phyloP scores from a whole-genome alignment of 2,329 filamentous ascomycete species.

The Trichophyton mentagrophytes region DNA sequence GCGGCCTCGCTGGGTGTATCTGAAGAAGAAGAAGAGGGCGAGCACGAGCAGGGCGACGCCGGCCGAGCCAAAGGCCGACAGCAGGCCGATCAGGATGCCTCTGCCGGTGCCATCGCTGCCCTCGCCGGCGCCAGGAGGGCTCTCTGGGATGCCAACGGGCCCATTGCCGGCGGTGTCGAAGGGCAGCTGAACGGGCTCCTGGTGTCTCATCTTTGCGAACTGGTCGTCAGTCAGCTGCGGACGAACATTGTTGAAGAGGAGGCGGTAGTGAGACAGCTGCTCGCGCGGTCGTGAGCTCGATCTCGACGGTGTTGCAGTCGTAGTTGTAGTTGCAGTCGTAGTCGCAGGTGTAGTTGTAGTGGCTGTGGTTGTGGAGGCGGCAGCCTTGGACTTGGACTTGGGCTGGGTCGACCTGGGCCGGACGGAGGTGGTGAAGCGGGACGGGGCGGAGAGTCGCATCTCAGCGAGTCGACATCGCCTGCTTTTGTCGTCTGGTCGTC shows the following conservation, averaged over 20 bases:
- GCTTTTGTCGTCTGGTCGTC: background rate
- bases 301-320: constrained; percentile 1
- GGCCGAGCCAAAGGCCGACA: constrained; percentile 88
- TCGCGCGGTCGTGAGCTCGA: background rate
- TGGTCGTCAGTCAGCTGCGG: constrained; percentile 1
- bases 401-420: background rate
- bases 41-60: constrained; percentile 69
- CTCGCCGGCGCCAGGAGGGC: constrained; percentile 19
- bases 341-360: background rate
- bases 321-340: too few relatives aligned
- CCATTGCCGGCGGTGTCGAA: background rate
- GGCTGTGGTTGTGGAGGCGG: background rate
- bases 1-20: constrained; percentile 73
- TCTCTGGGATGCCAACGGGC: background rate
- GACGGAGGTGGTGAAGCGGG: background rate
- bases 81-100: constrained; percentile 85
- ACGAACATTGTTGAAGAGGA: constrained; percentile 2
- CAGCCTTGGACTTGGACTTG: background rate
- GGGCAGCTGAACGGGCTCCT: background rate
- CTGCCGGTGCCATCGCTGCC: constrained; percentile 44
- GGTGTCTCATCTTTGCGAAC: constrained; percentile 1
- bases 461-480: background rate
- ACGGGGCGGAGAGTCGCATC: background rate
- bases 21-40: constrained; percentile 80
- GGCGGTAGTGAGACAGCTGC: background rate